Evolutionary conservation across 805 yeast species (phyloP), one percentile per base, ranked within the genome.

Genomic region (Myxozyma mucilagina): DNA sequence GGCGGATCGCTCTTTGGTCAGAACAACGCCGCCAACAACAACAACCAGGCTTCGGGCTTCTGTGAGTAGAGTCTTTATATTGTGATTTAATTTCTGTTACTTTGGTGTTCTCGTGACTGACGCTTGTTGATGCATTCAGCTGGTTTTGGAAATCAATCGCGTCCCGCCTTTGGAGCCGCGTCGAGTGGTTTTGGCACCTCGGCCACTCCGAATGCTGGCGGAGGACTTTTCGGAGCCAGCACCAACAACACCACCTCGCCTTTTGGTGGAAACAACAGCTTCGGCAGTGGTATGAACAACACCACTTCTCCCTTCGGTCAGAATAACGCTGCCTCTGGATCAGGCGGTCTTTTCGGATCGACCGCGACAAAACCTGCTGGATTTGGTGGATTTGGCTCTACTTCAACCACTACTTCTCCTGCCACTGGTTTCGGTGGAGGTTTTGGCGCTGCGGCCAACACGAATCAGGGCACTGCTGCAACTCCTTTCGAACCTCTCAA

Each of bases 1-100:
- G 43, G 41, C 29, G 47, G 55, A 43, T 61, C 77, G 1, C 67
- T 77, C 18, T 78, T 82, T 73, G 84, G 84, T 38, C 67, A 76
- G 56, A 66, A 73, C 32, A 76, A 73, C 53, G 4, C 2, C 29
- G 29, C 29, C 29, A 59, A 56, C 43, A 75, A 56, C 43, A 75
- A 74, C 53, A 57, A 57, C n/a, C 66, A 62, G 29, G 32, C 63
- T 7, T 50, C 65, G n/a, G 64, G 62, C 14, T 62, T 62, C 53
- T 53, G 65, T 61, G 47, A 24, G 65, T 42, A 24, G 29, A 2
- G 29, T 24, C 29, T 24, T 24, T 24, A 24, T 24, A 24, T 24
- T 2, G 29, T 24, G 29, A 24, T 24, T 24, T 24, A 24, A 24
- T 24, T n/a, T n/a, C n/a, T 24, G 29, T 32, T 18, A n/a, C 10